phyloP scores from a whole-genome alignment of 2,329 filamentous ascomycete species.

The Sclerotinia spermophila region DNA sequence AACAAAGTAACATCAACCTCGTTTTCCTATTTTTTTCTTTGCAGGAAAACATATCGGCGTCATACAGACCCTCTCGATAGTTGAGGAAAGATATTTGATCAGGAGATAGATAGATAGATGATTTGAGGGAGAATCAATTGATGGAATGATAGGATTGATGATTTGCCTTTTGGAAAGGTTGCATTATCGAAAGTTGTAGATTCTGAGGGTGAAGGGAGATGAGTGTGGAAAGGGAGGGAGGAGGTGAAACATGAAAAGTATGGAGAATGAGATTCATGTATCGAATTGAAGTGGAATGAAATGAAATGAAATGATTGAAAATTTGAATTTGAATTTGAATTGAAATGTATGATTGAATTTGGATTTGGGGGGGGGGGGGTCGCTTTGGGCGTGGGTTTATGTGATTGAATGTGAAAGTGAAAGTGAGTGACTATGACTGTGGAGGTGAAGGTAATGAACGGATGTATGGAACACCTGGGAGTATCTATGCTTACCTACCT shows the following conservation, averaged over 20 bases:
- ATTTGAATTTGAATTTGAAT: background rate
- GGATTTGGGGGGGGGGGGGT: background rate
- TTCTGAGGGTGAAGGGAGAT: background rate
- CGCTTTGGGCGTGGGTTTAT: background rate
- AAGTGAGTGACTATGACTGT: background rate
- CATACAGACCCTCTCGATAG: conserved; percentile 1
- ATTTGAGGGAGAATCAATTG: background rate
- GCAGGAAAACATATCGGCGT: background rate
- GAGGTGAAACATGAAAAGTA: background rate
- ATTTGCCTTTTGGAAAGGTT: conserved; percentile 1
- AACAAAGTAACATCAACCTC: background rate
- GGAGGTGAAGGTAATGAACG: background rate
- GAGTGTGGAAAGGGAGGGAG: background rate
- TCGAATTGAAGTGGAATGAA: background rate
- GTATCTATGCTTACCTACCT: background rate
- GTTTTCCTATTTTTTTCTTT: background rate
- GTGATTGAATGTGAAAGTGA: background rate
- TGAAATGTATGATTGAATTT: too few species aligned
- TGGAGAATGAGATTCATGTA: background rate
- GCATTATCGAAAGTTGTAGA: background rate
- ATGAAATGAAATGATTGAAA: background rate
- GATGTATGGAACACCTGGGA: too few species aligned
- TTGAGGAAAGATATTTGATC: background rate
- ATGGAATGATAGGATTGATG: background rate
- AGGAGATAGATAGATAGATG: background rate